phyloP scores from a whole-genome alignment of 2,329 filamentous ascomycete species.

The Trichoderma hamatum region DNA sequence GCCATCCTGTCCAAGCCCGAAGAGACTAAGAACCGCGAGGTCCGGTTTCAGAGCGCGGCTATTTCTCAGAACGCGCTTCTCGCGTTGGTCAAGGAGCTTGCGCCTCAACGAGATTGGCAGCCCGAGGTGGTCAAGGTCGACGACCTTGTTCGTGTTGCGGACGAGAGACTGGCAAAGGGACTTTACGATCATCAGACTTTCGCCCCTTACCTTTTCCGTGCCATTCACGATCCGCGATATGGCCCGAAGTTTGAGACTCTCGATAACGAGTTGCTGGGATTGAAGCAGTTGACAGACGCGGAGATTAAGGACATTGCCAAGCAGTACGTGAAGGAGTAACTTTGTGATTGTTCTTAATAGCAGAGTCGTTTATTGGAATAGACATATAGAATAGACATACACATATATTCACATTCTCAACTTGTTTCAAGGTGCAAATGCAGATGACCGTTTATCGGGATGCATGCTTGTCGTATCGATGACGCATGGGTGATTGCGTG shows the following conservation, averaged over 20 bases:
- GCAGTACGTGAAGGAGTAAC: conserved; percentile 24
- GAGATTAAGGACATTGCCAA: conserved; percentile 43
- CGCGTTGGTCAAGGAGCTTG: conserved; percentile 51
- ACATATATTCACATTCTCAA: neutral
- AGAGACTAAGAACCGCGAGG: conserved; percentile 55
- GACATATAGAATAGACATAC: neutral
- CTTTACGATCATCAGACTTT: conserved; percentile 38
- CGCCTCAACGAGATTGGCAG: conserved; percentile 51
- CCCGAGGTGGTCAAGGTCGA: conserved; percentile 43
- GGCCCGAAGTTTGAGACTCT: conserved; percentile 41
- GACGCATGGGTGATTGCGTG: neutral
- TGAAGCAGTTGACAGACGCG: conserved; percentile 46
- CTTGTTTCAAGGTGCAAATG: neutral
- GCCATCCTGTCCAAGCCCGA: conserved; percentile 52
- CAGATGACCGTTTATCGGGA: neutral
- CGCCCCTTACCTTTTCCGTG: conserved; percentile 38
- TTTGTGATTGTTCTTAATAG: neutral
- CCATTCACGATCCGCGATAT: conserved; percentile 40
- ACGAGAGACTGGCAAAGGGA: conserved; percentile 39
- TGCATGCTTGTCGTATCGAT: neutral
- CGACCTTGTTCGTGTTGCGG: conserved; percentile 35
- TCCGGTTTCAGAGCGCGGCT: conserved; percentile 50
- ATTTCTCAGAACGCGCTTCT: conserved; percentile 52
- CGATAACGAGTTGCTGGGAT: conserved; percentile 51
- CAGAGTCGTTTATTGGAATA: neutral